Evolutionary conservation across 2,329 filamentous ascomycete genomes (phyloP).

Genomic region (Pseudovirgaria hyperparasitica): DNA sequence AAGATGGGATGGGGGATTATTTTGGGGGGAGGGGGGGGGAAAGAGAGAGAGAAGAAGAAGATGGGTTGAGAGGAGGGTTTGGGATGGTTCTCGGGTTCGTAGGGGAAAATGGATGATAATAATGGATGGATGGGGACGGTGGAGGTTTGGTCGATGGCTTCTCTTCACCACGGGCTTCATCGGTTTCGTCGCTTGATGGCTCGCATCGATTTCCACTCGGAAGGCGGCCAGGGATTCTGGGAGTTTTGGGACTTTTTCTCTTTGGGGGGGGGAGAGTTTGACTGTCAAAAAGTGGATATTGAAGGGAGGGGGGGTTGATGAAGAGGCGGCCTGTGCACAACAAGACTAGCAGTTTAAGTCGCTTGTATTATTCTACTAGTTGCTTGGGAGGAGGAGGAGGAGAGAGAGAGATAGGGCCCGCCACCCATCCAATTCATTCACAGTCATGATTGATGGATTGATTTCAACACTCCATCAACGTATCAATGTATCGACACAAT

Average conservation of each 20-base stretch:
- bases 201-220: too few relatives aligned
- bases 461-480: too few relatives aligned
- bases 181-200: too few relatives aligned
- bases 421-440: not conserved
- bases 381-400: not conserved
- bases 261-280: too few relatives aligned
- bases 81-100: constrained; percentile 11
- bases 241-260: too few relatives aligned
- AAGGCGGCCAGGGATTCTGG: too few relatives aligned
- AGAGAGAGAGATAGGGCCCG: not conserved
- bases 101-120: constrained; percentile 10
- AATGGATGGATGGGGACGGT: constrained; percentile 14
- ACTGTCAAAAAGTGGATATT: too few relatives aligned
- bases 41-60: constrained; percentile 3
- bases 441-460: too few relatives aligned
- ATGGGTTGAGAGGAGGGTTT: constrained; percentile 20
- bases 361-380: not conserved
- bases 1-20: constrained; percentile 1
- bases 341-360: too few relatives aligned
- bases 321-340: too few relatives aligned
- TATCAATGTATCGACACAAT: too few relatives aligned
- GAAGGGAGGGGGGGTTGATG: too few relatives aligned
- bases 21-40: constrained; percentile 8
- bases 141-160: constrained; percentile 5
- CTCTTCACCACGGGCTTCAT: constrained; percentile 7